These are phyloP conservation scores for Talaromyces sp. DNA, from an alignment of 2,329 filamentous ascomycete species.

Conservation along the genomic window DNA sequence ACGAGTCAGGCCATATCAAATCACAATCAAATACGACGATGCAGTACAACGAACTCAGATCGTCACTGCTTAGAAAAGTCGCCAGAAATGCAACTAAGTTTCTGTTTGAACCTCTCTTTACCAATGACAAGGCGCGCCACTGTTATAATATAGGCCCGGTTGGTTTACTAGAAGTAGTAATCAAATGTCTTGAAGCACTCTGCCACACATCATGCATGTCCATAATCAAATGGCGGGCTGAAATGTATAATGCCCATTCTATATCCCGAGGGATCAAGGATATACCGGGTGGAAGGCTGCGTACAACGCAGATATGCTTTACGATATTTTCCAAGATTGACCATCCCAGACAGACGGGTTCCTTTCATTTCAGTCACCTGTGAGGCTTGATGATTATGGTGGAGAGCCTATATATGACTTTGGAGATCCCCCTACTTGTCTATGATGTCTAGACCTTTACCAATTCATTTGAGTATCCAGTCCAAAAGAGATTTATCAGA, in stretches of 20 bases:
- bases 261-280: not conserved
- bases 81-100: not conserved
- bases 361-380: not conserved
- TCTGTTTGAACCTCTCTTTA: not conserved
- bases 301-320: not conserved
- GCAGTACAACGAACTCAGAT: not conserved
- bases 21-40: not conserved
- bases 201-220: not conserved
- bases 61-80: not conserved
- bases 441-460: no score
- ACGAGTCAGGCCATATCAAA: not conserved
- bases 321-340: not conserved
- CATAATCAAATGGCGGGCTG: not conserved
- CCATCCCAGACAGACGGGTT: not conserved
- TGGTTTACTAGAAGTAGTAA: not conserved
- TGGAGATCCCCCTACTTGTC: not conserved
- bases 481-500: not conserved
- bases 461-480: not conserved
- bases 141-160: not conserved
- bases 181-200: not conserved
- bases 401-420: not conserved
- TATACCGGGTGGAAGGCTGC: not conserved
- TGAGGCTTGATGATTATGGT: not conserved
- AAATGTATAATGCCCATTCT: not conserved
- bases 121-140: not conserved